Percentiles rank a stretch among this genome's conserved stretches.
Evolutionary conservation across 83 land plant species (phyloP).

Genomic region (Diphasiastrum complanatum): DNA sequence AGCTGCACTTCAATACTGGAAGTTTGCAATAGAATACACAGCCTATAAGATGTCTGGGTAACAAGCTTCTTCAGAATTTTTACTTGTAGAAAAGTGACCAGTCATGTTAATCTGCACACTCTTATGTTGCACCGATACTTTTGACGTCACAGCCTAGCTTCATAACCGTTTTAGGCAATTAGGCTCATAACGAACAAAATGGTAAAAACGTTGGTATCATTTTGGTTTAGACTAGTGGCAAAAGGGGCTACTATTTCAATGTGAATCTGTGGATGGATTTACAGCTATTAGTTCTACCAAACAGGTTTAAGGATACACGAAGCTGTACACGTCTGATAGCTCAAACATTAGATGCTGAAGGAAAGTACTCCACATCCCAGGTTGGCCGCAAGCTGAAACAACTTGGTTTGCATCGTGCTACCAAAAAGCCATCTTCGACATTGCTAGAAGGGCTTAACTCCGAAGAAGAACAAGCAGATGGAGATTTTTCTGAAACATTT

Average conservation of each 20-base stretch:
- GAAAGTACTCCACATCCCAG: conserved; percentile 45
- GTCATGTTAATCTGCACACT: too few relatives aligned
- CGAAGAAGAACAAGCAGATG: too few relatives aligned
- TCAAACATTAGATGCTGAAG: conserved; percentile 48
- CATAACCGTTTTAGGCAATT: neutral
- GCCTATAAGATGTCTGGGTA: too few relatives aligned
- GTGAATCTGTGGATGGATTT: neutral
- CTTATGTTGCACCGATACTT: conserved; percentile 6
- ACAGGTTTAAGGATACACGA: conserved; percentile 58
- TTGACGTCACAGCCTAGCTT: neutral
- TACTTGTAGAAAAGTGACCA: too few relatives aligned
- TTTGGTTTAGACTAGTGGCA: neutral
- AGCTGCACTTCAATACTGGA: too few relatives aligned
- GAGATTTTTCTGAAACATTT: too few relatives aligned
- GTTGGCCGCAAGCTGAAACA: conserved; percentile 65
- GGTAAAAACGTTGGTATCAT: neutral
- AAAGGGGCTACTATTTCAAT: neutral
- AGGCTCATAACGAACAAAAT: neutral
- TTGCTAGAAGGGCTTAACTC: too few relatives aligned
- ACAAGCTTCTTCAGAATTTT: too few relatives aligned
- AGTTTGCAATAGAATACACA: too few relatives aligned
- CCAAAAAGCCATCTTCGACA: too few relatives aligned
- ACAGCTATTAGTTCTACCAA: neutral
- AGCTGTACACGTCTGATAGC: conserved; percentile 70
- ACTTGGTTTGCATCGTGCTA: conserved; percentile 44